phyloP scores from a whole-genome alignment of 139 green algal genomes.

The Tetraselmis chui region DNA sequence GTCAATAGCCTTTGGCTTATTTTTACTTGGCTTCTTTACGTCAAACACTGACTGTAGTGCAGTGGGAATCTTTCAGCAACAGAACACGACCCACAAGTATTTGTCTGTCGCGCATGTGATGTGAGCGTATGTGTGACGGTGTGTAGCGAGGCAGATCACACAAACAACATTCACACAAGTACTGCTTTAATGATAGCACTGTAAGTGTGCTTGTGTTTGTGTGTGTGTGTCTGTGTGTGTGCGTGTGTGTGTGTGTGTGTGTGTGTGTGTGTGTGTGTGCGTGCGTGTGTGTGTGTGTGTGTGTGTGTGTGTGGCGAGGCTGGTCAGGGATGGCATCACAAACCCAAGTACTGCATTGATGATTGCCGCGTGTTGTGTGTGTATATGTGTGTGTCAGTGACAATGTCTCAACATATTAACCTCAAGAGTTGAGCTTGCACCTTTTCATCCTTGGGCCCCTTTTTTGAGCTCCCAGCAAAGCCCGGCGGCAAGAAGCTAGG shows the following conservation, averaged over 20 bases:
- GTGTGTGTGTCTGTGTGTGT: too few relatives aligned
- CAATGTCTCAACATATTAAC: too few relatives aligned
- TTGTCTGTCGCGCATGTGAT: background rate
- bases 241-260: too few relatives aligned
- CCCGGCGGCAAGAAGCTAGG: conserved; percentile 64
- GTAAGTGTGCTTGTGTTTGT: too few relatives aligned
- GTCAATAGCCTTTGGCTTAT: conserved; percentile 80
- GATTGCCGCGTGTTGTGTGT: too few relatives aligned
- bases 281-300: too few relatives aligned
- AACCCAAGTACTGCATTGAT: too few relatives aligned
- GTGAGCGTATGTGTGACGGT: background rate
- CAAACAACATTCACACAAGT: background rate
- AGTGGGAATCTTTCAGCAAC: background rate
- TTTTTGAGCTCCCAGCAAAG: conserved; percentile 26
- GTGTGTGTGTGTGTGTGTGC: too few relatives aligned
- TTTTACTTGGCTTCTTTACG: conserved; percentile 12
- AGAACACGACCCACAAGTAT: background rate
- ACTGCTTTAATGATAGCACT: background rate
- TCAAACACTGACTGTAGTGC: conserved; percentile 23
- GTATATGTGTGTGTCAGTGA: too few relatives aligned
- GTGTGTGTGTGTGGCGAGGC: too few relatives aligned
- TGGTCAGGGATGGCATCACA: too few relatives aligned
- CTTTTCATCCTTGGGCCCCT: conserved; percentile 29
- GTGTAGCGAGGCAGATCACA: background rate
- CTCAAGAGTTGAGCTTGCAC: too few relatives aligned